Evolutionary conservation across 2,329 filamentous ascomycete species (phyloP), one percentile per base, ranked within the genome.

Genomic region (Dendryphion nanum): DNA sequence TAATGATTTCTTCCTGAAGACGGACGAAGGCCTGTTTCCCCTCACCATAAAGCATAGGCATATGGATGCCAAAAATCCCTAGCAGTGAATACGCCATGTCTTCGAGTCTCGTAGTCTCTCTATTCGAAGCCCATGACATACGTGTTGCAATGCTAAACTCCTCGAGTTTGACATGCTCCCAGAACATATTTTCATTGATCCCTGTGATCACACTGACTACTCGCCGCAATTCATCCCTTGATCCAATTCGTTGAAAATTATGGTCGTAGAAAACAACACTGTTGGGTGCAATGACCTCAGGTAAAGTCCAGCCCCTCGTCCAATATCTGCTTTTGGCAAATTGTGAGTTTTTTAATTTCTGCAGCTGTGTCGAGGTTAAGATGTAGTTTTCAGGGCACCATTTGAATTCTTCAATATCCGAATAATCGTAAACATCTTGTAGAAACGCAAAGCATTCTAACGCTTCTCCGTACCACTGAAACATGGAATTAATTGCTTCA

Each of bases 381-480:
- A 8, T 26, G 23, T n/a, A n/a, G n/a, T 26, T 8, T 8, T 8
- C 23, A 26, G 8, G 23, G 8, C 8, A 26, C 23, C 23, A 8
- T 26, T 26, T 26, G 23, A 26, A 26, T n/a, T 8, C 23, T 8
- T 26, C 23, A n/a, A 26, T 26, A n/a, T 26, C n/a, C n/a, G n/a
- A 26, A n/a, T 8, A 26, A 26, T 26, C 23, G 8, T 26, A 8
- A 8, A 30, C 8, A 15, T 30, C 29, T 10, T 16, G 7, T 7
- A 30, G 29, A 13, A 29, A 50, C 6, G 37, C 42, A 5, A 40
- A 47, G 18, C 48, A 52, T 5, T 36, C 19, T 33, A n/a, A 4
- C 13, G 47, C 37, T 5, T 18, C n/a, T 15, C 30, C 12, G 20
- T 48, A 48, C 38, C 29, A 46, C n/a, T n/a, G n/a, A n/a, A n/a